Percentiles rank a stretch among this genome's conserved stretches.
phyloP scores from a whole-genome alignment of 2,329 filamentous ascomycete genomes.

The Penicillium frequentans region DNA sequence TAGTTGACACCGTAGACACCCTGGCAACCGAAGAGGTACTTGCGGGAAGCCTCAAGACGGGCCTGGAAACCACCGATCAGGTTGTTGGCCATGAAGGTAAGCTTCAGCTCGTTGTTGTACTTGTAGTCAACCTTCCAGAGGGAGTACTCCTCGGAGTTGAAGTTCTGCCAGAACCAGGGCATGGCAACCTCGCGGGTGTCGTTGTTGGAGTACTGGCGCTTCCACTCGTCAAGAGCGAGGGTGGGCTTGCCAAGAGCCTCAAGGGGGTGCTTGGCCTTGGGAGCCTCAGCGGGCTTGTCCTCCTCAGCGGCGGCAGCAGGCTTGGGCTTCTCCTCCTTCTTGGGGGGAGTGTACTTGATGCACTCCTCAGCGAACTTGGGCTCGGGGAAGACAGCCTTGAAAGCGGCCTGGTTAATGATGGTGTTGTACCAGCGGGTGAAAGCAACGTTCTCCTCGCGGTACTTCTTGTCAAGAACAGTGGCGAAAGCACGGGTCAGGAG shows the following conservation, averaged over 20 bases:
- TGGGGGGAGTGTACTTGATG: constrained; percentile 71
- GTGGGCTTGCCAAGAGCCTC: constrained; percentile 78
- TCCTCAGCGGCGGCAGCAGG: constrained; percentile 38
- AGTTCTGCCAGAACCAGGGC: constrained; percentile 98
- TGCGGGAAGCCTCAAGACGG: constrained; percentile 95
- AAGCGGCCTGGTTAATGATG: constrained; percentile 88
- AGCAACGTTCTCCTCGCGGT: constrained; percentile 79
- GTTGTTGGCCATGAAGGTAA: constrained; percentile 99
- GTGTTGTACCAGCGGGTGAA: constrained; percentile 93
- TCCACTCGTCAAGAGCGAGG: constrained; percentile 92
- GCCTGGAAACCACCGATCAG: constrained; percentile 96
- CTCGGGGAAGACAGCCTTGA: constrained; percentile 74
- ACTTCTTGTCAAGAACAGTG: constrained; percentile 90
- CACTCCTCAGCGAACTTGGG: constrained; percentile 79
- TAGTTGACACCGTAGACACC: constrained; percentile 89
- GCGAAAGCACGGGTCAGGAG: constrained; percentile 86
- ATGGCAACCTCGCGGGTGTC: constrained; percentile 78
- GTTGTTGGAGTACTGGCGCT: constrained; percentile 97
- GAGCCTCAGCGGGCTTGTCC: constrained; percentile 59
- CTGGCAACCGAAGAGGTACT: constrained; percentile 91
- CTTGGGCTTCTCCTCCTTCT: constrained; percentile 68
- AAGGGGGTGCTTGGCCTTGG: constrained; percentile 96
- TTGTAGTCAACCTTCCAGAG: constrained; percentile 95
- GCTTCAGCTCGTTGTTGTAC: constrained; percentile 97
- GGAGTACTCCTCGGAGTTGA: constrained; percentile 92